Evolutionary conservation across 805 yeast species (phyloP).

Genomic region (Hermanozyma aechmeae): DNA sequence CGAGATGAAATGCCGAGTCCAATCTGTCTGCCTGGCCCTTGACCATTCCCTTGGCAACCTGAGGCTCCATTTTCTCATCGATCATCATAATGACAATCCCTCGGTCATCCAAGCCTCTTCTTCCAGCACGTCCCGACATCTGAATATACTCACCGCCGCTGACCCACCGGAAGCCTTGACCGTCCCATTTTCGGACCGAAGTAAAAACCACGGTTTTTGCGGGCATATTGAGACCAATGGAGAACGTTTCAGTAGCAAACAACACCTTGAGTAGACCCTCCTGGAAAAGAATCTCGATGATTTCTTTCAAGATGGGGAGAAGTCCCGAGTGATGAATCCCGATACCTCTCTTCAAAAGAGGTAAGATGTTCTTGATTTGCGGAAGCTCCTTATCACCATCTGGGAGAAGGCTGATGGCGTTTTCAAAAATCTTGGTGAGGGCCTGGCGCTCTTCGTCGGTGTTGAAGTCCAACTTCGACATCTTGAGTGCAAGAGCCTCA

Average conservation of each 20-base stretch:
- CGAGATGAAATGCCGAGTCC: slow-evolving; percentile 95
- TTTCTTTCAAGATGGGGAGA: slow-evolving; percentile 86
- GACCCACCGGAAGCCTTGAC: slow-evolving; percentile 96
- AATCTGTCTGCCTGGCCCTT: slow-evolving; percentile 97
- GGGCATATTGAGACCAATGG: slow-evolving; percentile 98
- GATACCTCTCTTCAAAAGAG: slow-evolving; percentile 86
- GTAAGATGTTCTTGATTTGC: slow-evolving; percentile 86
- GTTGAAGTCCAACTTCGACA: slow-evolving; percentile 93
- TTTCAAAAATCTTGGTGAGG: slow-evolving; percentile 78
- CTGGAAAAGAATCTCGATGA: slow-evolving; percentile 91
- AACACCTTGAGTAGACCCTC: slow-evolving; percentile 91
- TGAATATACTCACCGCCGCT: slow-evolving; percentile 99
- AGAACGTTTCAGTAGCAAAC: slow-evolving; percentile 97
- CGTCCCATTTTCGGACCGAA: slow-evolving; percentile 97
- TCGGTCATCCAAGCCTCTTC: slow-evolving; percentile 98
- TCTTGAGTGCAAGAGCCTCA: slow-evolving; percentile 85
- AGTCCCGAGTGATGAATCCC: slow-evolving; percentile 98
- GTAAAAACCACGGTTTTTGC: slow-evolving; percentile 98
- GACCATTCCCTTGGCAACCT: slow-evolving; percentile 98
- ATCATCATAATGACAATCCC: slow-evolving; percentile 99
- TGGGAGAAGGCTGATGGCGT: slow-evolving; percentile 81
- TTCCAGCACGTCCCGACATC: slow-evolving; percentile 99
- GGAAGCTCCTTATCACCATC: slow-evolving; percentile 89
- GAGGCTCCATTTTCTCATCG: slow-evolving; percentile 99
- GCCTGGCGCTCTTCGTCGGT: slow-evolving; percentile 90